A percentile compares a stretch with the other conserved stretches of the same genome.
phyloP scores from a whole-genome alignment of 1,284 basidiomycete species.

The Ustilago sp. region DNA sequence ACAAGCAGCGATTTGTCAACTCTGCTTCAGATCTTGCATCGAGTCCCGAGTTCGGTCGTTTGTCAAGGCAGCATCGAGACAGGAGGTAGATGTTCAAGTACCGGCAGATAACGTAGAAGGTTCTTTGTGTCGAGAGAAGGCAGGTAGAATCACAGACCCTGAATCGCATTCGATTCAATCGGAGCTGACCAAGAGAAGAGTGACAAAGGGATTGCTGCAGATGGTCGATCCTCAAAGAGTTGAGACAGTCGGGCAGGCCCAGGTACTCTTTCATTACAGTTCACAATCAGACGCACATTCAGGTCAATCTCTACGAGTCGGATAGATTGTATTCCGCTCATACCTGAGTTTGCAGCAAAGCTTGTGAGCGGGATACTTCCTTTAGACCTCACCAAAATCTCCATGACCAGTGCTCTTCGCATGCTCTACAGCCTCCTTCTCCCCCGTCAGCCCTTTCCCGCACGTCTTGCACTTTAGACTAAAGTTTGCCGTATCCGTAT shows the following conservation, averaged over 20 bases:
- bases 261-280: background rate
- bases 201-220: background rate
- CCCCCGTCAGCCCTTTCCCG: slow-evolving; percentile 40
- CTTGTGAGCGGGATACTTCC: background rate
- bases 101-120: background rate
- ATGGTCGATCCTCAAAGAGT: background rate
- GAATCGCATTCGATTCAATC: background rate
- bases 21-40: background rate
- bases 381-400: slow-evolving; percentile 49
- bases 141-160: background rate
- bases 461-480: slow-evolving; percentile 51
- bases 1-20: background rate
- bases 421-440: slow-evolving; percentile 56
- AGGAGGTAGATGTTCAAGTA: background rate
- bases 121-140: background rate
- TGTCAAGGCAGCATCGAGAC: background rate
- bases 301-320: background rate
- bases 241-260: background rate
- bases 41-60: background rate
- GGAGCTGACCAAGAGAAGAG: background rate
- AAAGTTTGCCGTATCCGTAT: slow-evolving; percentile 57
- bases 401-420: slow-evolving; percentile 56
- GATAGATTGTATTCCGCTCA: background rate
- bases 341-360: background rate
- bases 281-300: background rate